phyloP scores from a whole-genome alignment of 495 filamentous ascomycete species.

The Penicillium longicatenatum region DNA sequence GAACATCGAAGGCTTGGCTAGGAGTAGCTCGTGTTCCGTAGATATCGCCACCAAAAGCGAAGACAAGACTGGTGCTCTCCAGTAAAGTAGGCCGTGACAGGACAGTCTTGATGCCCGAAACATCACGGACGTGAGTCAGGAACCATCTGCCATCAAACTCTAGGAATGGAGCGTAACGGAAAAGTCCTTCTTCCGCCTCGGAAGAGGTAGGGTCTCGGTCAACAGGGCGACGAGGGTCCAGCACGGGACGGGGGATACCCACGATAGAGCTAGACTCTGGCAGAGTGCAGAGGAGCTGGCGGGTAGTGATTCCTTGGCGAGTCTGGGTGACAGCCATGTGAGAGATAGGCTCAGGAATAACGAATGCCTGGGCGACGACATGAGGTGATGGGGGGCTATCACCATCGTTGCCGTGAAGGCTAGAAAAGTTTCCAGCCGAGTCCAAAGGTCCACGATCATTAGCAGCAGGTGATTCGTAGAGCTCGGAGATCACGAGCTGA shows the following conservation, averaged over 20 bases:
- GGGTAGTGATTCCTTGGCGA: constrained; percentile 87
- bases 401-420: constrained; percentile 53
- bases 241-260: constrained; percentile 71
- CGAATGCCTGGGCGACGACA: constrained; percentile 74
- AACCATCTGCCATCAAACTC: constrained; percentile 83
- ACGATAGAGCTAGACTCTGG: constrained; percentile 70
- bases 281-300: constrained; percentile 77
- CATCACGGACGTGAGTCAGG: constrained; percentile 79
- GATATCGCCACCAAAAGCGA: constrained; percentile 85
- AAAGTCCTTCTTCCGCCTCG: constrained; percentile 83
- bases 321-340: constrained; percentile 85
- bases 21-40: constrained; percentile 85
- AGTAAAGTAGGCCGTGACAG: constrained; percentile 73
- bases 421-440: constrained; percentile 69
- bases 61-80: constrained; percentile 91
- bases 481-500: constrained; percentile 81
- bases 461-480: constrained; percentile 80
- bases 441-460: constrained; percentile 86
- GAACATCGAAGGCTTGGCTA: constrained; percentile 83
- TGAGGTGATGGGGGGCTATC: constrained; percentile 56
- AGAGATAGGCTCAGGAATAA: constrained; percentile 74
- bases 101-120: constrained; percentile 71
- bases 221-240: constrained; percentile 88
- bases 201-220: constrained; percentile 77
- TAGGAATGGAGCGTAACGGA: constrained; percentile 71